Percentiles rank a stretch among this genome's conserved stretches.
Evolutionary conservation across 2,329 filamentous ascomycete species (phyloP).

Genomic region (Diaporthe destruens): DNA sequence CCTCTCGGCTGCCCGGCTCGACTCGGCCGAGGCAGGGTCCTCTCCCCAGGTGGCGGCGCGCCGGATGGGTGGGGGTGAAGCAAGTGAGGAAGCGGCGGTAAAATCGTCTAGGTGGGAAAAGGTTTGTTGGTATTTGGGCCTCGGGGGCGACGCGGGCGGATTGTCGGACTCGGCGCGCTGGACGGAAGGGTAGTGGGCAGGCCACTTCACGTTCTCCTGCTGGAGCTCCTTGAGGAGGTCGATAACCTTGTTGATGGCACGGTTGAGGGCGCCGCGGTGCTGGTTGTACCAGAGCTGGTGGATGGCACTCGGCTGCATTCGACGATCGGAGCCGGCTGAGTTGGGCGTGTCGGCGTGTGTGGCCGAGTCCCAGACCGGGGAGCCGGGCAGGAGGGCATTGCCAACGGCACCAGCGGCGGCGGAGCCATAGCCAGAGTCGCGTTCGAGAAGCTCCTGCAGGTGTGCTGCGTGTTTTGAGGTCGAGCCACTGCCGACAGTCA

Average conservation of each 20-base stretch:
- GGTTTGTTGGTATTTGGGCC: slow-evolving; percentile 74
- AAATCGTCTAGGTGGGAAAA: slow-evolving; percentile 69
- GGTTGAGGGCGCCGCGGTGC: slow-evolving; percentile 87
- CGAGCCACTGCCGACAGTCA: slow-evolving; percentile 88
- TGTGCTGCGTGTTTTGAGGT: slow-evolving; percentile 85
- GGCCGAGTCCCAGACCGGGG: slow-evolving; percentile 58
- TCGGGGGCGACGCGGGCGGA: slow-evolving; percentile 61
- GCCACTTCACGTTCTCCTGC: slow-evolving; percentile 91
- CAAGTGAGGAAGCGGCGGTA: slow-evolving; percentile 50
- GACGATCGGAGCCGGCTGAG: slow-evolving; percentile 74
- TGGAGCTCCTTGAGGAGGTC: slow-evolving; percentile 87
- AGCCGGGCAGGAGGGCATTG: slow-evolving; percentile 53
- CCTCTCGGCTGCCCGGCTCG: slow-evolving; percentile 77
- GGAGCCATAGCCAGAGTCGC: slow-evolving; percentile 93
- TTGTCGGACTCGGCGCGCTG: slow-evolving; percentile 67
- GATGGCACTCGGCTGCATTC: slow-evolving; percentile 82
- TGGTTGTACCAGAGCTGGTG: slow-evolving; percentile 96
- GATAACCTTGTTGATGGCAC: slow-evolving; percentile 87
- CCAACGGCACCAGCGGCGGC: slow-evolving; percentile 70
- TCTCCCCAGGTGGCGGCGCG: slow-evolving; percentile 81
- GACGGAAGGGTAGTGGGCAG: slow-evolving; percentile 92
- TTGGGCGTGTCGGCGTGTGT: slow-evolving; percentile 64
- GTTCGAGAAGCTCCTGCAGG: slow-evolving; percentile 83
- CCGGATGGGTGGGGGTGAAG: slow-evolving; percentile 56
- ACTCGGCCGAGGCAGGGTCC: slow-evolving; percentile 73